Evolutionary conservation across 805 yeast species (phyloP).

Genomic region (Hanseniaspora valbyensis): DNA sequence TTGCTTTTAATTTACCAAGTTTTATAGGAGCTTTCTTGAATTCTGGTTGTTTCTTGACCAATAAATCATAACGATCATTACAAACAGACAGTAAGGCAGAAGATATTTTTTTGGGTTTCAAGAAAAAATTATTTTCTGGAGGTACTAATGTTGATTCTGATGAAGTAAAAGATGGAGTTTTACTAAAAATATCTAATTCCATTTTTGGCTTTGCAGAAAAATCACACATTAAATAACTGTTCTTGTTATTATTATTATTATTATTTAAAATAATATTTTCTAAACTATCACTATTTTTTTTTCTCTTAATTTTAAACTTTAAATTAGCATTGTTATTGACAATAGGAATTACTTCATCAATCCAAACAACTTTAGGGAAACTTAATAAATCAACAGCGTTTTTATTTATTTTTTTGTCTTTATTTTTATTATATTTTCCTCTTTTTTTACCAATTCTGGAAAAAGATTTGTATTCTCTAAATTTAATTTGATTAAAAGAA

Average conservation of each 20-base stretch:
- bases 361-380: no score
- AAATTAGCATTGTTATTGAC: neutral
- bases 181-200: no score
- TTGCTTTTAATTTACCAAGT: neutral
- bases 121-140: no score
- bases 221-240: no score
- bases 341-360: slow-evolving; percentile 25
- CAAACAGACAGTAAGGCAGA: neutral
- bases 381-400: slow-evolving; percentile 37
- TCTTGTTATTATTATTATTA: no score
- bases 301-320: neutral
- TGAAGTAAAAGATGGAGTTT: no score
- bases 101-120: no score
- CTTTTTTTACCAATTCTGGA: slow-evolving; percentile 6
- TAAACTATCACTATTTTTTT: no score
- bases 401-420: slow-evolving; percentile 46
- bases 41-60: slow-evolving; percentile 15
- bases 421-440: slow-evolving; percentile 8
- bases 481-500: neutral
- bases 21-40: neutral
- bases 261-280: no score
- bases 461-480: slow-evolving; percentile 1
- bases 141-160: no score
- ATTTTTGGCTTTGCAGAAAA: no score
- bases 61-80: neutral